A percentile compares a stretch with the other conserved stretches of the same genome.
phyloP scores from a whole-genome alignment of 2,329 filamentous ascomycete genomes.

The Phoma herbarum region DNA sequence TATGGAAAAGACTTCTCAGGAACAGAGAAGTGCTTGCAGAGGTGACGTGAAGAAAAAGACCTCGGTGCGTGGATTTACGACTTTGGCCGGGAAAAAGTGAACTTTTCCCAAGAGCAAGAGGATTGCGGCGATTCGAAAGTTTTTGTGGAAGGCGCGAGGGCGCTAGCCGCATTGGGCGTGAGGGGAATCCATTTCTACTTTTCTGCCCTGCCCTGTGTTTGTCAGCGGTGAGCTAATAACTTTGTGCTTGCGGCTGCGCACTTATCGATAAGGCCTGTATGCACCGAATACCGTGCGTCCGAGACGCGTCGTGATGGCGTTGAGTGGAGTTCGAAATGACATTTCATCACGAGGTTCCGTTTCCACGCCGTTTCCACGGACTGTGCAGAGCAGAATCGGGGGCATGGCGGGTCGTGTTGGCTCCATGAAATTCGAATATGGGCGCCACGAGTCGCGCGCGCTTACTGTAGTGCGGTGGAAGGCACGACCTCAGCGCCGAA shows the following conservation, averaged over 20 bases:
- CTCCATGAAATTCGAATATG: not conserved
- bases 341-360: not conserved
- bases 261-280: too few species aligned
- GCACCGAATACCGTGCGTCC: conserved; percentile 4
- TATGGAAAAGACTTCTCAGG: conserved; percentile 43
- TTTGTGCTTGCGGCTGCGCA: too few species aligned
- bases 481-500: not conserved
- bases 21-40: conserved; percentile 34
- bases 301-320: conserved; percentile 5
- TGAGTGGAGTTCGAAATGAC: not conserved
- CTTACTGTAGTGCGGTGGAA: not conserved
- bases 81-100: conserved; percentile 65
- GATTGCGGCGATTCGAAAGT: conserved; percentile 25
- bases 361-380: not conserved
- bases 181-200: not conserved
- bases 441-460: not conserved
- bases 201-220: too few species aligned
- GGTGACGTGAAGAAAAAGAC: conserved; percentile 44
- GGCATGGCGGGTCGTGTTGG: not conserved
- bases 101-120: conserved; percentile 60
- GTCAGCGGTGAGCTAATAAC: too few species aligned
- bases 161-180: conserved; percentile 16
- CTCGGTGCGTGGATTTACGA: conserved; percentile 40
- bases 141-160: conserved; percentile 25
- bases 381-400: not conserved